phyloP scores from a whole-genome alignment of 192 early-diverging fungal species.

The Coemansia sp. region DNA sequence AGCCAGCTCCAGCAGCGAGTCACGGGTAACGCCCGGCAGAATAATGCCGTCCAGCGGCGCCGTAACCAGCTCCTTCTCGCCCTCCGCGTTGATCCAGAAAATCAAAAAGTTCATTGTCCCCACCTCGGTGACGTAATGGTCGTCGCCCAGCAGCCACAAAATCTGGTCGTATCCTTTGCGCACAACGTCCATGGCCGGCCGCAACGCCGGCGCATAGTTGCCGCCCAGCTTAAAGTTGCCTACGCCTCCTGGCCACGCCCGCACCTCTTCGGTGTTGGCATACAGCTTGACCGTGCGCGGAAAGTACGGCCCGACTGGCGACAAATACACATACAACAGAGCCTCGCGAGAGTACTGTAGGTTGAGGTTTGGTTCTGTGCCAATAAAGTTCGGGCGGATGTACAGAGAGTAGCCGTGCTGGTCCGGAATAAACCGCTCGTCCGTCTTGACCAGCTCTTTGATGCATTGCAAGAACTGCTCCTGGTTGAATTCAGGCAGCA shows the following conservation, averaged over 20 bases:
- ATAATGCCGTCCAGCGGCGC: slow-evolving; percentile 95
- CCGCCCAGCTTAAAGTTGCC: slow-evolving; percentile 92
- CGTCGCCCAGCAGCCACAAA: slow-evolving; percentile 91
- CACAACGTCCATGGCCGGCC: slow-evolving; percentile 83
- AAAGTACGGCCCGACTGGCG: slow-evolving; percentile 97
- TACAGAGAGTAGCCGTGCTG: slow-evolving; percentile 95
- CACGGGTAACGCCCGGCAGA: slow-evolving; percentile 93
- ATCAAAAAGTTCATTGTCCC: slow-evolving; percentile 98
- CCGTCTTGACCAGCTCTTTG: slow-evolving; percentile 77
- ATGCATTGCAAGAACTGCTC: slow-evolving; percentile 84
- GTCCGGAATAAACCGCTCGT: slow-evolving; percentile 84
- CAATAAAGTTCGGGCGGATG: slow-evolving; percentile 93
- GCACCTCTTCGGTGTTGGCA: slow-evolving; percentile 80
- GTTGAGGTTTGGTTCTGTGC: slow-evolving; percentile 82
- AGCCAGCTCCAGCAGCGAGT: slow-evolving; percentile 84
- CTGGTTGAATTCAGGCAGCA: slow-evolving; percentile 82
- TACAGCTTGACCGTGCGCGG: slow-evolving; percentile 81
- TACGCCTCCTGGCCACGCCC: slow-evolving; percentile 96
- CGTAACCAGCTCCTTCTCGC: slow-evolving; percentile 85
- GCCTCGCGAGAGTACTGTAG: slow-evolving; percentile 79
- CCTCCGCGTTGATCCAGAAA: slow-evolving; percentile 79
- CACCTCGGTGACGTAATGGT: slow-evolving; percentile 90
- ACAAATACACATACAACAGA: slow-evolving; percentile 86
- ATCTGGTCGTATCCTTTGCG: slow-evolving; percentile 89
- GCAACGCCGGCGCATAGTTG: slow-evolving; percentile 57